Base-by-base conservation (phyloP, 2,329 filamentous ascomycete species). In the Penicillium aurantiogriseum region DNA sequence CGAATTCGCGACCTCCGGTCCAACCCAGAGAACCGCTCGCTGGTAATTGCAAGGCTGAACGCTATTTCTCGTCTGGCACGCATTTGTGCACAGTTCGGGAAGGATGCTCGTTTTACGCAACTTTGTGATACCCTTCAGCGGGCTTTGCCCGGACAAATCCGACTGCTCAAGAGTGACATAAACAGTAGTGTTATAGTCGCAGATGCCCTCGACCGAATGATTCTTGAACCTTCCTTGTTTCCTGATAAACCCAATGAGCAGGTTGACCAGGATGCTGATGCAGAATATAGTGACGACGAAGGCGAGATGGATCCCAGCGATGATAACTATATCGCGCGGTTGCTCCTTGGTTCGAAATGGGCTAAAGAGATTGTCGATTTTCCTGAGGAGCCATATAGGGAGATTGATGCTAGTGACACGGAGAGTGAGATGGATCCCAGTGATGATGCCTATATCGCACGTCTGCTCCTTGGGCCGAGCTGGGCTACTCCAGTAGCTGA, bases 371-470 rank as follows among this genome's bases (percentile, higher is more conserved):
- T 35, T 4, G 29, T 44, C 5, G 49, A 51, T 35, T 9, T 45
- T 10, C 15, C 15, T 2, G 45, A 47, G 5, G 45, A 35, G 29
- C 19, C 45, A 11, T 35, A n/a, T n/a, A 13, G 5, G 19, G 13
- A 35, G 15, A 3, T 0, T 23, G 31, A 19, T 7, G 10, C 2
- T 4, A 27, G n/a, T 45, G 39, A 42, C 23, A 21, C 21, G 2
- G 29, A 36, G 3, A 19, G 29, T 35, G 29, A 35, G 29, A 45
- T 52, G 4, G 50, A 52, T 11, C 21, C 29, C 0, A 45, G 50
- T 6, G 39, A 52, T 11, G 50, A 52, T n/a, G n/a, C 13, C 50
- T 45, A 52, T 27, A 45, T 52, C 7, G 39, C 50, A 19, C 50
- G 29, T 4, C 11, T 52, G 6, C 29, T 52, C 10, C 50, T 52